Conservation (phyloP, 129 eudicot genomes). For the Logfia minima region DNA sequence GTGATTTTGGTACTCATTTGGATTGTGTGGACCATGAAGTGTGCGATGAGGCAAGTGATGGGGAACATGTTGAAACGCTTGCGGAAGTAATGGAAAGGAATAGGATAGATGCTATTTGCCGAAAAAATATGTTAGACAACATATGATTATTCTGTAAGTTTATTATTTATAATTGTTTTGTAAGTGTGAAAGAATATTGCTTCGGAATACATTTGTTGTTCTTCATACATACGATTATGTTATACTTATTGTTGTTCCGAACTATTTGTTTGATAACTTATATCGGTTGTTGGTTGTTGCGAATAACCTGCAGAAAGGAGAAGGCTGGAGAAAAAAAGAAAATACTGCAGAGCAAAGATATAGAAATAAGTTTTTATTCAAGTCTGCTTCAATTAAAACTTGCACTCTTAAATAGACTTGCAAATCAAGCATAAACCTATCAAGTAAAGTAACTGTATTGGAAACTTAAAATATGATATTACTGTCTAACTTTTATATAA, state of each 20-base stretch:
- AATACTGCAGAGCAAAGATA: no score
- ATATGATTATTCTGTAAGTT: neutral
- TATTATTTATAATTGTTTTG: neutral
- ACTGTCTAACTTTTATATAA: neutral
- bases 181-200: neutral
- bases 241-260: neutral
- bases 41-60: slow-evolving; percentile 11
- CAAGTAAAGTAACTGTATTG: neutral
- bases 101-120: neutral
- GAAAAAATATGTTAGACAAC: neutral
- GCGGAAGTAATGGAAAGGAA: neutral
- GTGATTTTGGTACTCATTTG: slow-evolving; percentile 37
- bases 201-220: neutral
- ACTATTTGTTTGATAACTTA: no score
- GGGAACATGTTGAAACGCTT: neutral
- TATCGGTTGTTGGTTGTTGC: no score
- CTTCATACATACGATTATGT: no score
- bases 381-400: no score
- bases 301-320: no score
- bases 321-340: no score
- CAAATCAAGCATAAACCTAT: no score
- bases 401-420: no score
- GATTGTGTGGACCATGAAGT: slow-evolving; percentile 32
- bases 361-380: no score
- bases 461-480: neutral